Conservation (phyloP, 768 basidiomycete species). For the Mycena kentingensis region DNA sequence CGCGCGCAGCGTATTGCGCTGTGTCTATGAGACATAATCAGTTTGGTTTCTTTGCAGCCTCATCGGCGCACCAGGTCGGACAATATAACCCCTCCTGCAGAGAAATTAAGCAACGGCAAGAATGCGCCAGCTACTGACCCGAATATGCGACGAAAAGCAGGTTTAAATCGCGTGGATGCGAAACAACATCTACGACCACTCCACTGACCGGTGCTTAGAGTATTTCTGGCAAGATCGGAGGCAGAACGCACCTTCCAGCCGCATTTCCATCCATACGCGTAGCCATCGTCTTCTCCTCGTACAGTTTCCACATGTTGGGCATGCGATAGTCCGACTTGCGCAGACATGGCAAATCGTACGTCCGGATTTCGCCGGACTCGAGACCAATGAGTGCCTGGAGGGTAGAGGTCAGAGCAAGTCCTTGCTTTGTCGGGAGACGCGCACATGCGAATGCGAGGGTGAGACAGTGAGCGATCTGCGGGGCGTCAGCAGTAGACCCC, state of each 20-base stretch:
- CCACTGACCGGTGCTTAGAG: slow-evolving; percentile 32
- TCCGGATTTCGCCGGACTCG: slow-evolving; percentile 61
- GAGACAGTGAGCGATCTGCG: slow-evolving; percentile 61
- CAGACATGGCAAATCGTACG: slow-evolving; percentile 74
- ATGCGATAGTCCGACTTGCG: slow-evolving; percentile 67
- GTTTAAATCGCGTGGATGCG: slow-evolving; percentile 75
- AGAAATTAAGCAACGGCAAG: background rate
- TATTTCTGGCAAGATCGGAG: slow-evolving; percentile 13
- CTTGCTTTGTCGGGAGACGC: slow-evolving; percentile 25
- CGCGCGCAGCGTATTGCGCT: slow-evolving; percentile 54
- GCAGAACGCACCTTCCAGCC: slow-evolving; percentile 37
- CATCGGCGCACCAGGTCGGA: slow-evolving; percentile 52
- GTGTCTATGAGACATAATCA: slow-evolving; percentile 33
- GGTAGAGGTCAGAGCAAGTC: slow-evolving; percentile 19
- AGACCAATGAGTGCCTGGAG: slow-evolving; percentile 50
- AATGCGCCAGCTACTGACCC: slow-evolving; percentile 52
- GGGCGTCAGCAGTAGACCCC: background rate
- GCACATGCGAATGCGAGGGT: slow-evolving; percentile 72
- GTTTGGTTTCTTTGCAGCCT: background rate
- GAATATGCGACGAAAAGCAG: slow-evolving; percentile 74
- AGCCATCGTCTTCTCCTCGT: slow-evolving; percentile 57
- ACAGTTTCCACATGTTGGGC: slow-evolving; percentile 75
- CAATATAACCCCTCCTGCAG: slow-evolving; percentile 60
- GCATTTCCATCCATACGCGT: slow-evolving; percentile 39
- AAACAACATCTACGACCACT: slow-evolving; percentile 59